phyloP scores from a whole-genome alignment of 176 grass and related monocot species.

The Phoenix roebelenii region DNA sequence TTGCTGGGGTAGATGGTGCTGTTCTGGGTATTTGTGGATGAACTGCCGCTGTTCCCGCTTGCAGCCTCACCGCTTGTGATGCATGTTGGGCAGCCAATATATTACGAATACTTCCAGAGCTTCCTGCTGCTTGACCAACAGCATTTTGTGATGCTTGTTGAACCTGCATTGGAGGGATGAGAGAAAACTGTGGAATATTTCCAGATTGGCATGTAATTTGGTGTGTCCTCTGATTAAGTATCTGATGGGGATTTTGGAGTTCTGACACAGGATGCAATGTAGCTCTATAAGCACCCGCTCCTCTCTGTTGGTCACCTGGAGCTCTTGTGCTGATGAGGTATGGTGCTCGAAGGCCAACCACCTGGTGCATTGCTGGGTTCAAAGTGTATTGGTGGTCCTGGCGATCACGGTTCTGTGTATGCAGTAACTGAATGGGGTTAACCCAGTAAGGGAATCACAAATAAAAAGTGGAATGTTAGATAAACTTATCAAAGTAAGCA shows the following conservation, averaged over 20 bases:
- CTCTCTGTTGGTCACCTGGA: conserved; percentile 29
- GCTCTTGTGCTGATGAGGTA: conserved; percentile 7
- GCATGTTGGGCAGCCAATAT: background rate
- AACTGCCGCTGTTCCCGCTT: background rate
- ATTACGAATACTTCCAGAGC: background rate
- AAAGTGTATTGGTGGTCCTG: background rate
- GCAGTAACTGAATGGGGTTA: background rate
- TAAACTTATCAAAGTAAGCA: too few species aligned
- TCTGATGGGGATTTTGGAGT: conserved; percentile 6
- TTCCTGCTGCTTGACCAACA: background rate
- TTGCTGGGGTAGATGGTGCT: background rate
- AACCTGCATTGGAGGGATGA: background rate
- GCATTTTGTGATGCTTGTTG: conserved; percentile 1
- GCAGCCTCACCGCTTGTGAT: background rate
- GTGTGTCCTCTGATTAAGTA: conserved; percentile 8
- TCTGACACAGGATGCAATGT: conserved; percentile 1
- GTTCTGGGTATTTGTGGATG: conserved; percentile 1
- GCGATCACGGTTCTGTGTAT: background rate
- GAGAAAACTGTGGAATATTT: conserved; percentile 3
- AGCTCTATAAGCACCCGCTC: conserved; percentile 23
- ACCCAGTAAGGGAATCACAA: background rate
- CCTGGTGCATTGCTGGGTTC: background rate
- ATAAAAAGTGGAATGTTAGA: too few species aligned
- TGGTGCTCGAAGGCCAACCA: conserved; percentile 18
- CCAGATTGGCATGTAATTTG: conserved; percentile 4